These are phyloP conservation scores for Hordeum marinum DNA, from an alignment of 176 grass and related monocot species.

Conservation along the genomic window DNA sequence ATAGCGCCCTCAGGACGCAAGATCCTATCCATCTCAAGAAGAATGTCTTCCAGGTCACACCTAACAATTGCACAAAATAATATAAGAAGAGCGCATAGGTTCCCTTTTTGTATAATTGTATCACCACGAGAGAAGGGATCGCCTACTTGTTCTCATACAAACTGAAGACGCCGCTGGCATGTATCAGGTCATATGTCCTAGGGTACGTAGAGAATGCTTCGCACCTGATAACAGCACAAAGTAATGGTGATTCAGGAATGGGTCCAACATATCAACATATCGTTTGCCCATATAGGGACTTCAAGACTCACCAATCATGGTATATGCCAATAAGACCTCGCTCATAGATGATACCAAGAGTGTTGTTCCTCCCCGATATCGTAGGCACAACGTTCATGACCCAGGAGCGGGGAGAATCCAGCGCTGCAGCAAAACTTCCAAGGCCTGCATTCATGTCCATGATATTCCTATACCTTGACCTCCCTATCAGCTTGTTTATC, in stretches of 20 bases:
- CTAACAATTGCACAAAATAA: slow-evolving; percentile 20
- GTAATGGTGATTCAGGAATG: slow-evolving; percentile 11
- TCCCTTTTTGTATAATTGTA: background rate
- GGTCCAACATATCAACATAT: slow-evolving; percentile 10
- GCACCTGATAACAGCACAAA: slow-evolving; percentile 45
- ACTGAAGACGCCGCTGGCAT: slow-evolving; percentile 66
- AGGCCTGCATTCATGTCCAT: slow-evolving; percentile 97
- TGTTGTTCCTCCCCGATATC: slow-evolving; percentile 46
- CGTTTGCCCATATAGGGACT: background rate
- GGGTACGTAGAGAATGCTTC: slow-evolving; percentile 90
- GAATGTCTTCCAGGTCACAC: slow-evolving; percentile 67
- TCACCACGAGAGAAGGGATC: slow-evolving; percentile 7
- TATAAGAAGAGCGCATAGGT: background rate
- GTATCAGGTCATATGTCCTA: slow-evolving; percentile 86
- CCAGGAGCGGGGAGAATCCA: slow-evolving; percentile 60
- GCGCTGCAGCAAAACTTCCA: slow-evolving; percentile 71
- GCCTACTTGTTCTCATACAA: slow-evolving; percentile 79
- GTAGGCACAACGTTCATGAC: slow-evolving; percentile 91
- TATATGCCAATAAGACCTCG: slow-evolving; percentile 87
- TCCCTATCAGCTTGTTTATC: slow-evolving; percentile 72
- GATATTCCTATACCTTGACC: slow-evolving; percentile 71
- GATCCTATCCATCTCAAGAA: slow-evolving; percentile 95
- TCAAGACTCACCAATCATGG: slow-evolving; percentile 78
- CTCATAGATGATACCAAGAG: slow-evolving; percentile 74
- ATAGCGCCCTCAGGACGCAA: slow-evolving; percentile 77